Evolutionary conservation across 305 asterid genomes (phyloP).

Genomic region (Nicotiana rustica): DNA sequence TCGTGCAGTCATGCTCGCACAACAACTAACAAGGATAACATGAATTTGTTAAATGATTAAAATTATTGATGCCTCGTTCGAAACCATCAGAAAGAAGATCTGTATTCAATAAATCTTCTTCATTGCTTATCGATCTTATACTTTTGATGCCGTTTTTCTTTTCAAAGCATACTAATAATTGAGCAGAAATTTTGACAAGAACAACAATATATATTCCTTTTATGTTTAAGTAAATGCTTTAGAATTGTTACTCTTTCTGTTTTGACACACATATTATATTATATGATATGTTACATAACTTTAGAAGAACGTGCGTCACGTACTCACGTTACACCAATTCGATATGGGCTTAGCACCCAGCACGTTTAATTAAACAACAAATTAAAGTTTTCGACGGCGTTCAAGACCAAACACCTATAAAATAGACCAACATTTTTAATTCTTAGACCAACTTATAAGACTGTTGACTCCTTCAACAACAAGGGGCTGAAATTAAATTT

Average conservation of each 20-base stretch:
- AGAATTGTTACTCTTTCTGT: background rate
- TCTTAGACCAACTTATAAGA: background rate
- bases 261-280: background rate
- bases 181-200: background rate
- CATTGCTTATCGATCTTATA: too few species aligned
- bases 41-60: background rate
- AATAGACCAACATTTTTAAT: background rate
- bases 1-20: too few species aligned
- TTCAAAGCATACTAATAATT: too few species aligned
- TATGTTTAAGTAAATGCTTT: background rate
- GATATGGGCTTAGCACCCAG: background rate
- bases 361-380: background rate
- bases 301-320: background rate
- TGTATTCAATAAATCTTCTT: slow-evolving; percentile 1
- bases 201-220: background rate
- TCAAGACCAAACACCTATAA: background rate
- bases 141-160: too few species aligned
- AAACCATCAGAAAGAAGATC: background rate
- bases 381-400: background rate
- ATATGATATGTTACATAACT: background rate
- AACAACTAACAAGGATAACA: background rate
- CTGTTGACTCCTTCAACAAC: background rate
- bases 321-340: background rate
- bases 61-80: background rate
- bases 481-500: too few species aligned